Conservation (phyloP, 768 basidiomycete species). For the Cystofilobasidium bisporidii region DNA sequence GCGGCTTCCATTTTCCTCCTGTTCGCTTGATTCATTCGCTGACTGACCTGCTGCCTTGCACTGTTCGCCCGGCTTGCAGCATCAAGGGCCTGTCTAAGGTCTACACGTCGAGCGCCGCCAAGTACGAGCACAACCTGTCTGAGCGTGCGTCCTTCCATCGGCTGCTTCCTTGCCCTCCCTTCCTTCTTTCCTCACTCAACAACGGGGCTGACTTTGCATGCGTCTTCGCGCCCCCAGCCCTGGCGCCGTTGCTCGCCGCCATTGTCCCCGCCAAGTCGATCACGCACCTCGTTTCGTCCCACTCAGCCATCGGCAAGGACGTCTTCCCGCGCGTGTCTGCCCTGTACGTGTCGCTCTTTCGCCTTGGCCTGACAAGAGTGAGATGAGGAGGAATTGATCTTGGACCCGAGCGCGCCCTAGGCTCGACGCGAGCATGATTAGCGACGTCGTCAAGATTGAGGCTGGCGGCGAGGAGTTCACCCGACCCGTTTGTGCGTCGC, state of each 20-base stretch:
- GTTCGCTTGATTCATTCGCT: slow-evolving; percentile 55
- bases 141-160: slow-evolving; percentile 43
- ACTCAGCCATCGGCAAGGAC: slow-evolving; percentile 85
- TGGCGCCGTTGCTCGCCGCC: slow-evolving; percentile 73
- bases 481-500: slow-evolving; percentile 24
- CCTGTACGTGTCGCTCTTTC: slow-evolving; percentile 33
- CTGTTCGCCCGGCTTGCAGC: slow-evolving; percentile 25
- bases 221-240: slow-evolving; percentile 33
- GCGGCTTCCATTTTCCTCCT: slow-evolving; percentile 15
- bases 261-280: slow-evolving; percentile 58
- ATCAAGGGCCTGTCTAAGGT: slow-evolving; percentile 40
- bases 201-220: neutral
- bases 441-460: slow-evolving; percentile 23
- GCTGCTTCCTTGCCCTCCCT: neutral
- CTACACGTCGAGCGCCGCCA: slow-evolving; percentile 52
- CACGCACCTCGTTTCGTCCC: slow-evolving; percentile 86
- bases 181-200: neutral
- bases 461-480: slow-evolving; percentile 28
- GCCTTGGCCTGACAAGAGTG: too few relatives aligned
- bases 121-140: slow-evolving; percentile 60
- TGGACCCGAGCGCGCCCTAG: too few relatives aligned
- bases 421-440: slow-evolving; percentile 68
- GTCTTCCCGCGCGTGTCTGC: slow-evolving; percentile 88
- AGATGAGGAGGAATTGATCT: too few relatives aligned
- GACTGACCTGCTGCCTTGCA: neutral